Evolutionary conservation across 345 rosid genomes (phyloP).

Genomic region (Lepidium sativum): DNA sequence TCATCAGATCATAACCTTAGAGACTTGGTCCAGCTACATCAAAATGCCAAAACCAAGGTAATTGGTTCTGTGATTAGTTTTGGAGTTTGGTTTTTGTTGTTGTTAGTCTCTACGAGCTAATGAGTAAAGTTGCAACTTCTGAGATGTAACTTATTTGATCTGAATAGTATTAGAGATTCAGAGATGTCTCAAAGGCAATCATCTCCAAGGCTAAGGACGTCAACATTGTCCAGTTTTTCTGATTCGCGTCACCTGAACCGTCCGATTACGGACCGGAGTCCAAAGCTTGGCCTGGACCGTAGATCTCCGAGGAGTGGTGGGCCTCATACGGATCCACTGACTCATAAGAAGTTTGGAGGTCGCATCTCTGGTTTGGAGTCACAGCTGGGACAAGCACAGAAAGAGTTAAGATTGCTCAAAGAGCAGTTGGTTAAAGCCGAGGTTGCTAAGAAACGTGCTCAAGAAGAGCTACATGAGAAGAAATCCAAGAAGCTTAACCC

Average conservation of each 20-base stretch:
- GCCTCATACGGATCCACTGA: slow-evolving; percentile 40
- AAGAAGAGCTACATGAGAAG: slow-evolving; percentile 51
- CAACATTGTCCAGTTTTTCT: slow-evolving; percentile 30
- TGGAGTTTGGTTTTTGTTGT: background rate
- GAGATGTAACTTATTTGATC: background rate
- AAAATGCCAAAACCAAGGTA: slow-evolving; percentile 79
- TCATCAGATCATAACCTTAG: slow-evolving; percentile 27
- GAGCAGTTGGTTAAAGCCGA: slow-evolving; percentile 63
- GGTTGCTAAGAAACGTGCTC: slow-evolving; percentile 72
- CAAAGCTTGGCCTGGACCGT: slow-evolving; percentile 52
- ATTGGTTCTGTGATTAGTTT: background rate
- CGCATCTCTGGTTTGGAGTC: slow-evolving; percentile 80
- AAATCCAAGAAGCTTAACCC: slow-evolving; percentile 30
- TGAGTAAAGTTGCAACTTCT: background rate
- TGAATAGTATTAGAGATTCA: slow-evolving; percentile 22
- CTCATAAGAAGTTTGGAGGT: slow-evolving; percentile 71
- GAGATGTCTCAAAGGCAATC: slow-evolving; percentile 72
- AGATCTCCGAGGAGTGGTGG: slow-evolving; percentile 58
- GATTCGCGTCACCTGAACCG: slow-evolving; percentile 48
- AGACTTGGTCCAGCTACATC: background rate
- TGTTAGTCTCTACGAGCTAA: slow-evolving; percentile 1
- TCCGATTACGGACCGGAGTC: slow-evolving; percentile 43
- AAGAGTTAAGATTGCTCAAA: slow-evolving; percentile 68
- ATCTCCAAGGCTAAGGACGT: slow-evolving; percentile 56
- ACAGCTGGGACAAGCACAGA: slow-evolving; percentile 82